Percentiles rank a stretch among this genome's conserved stretches.
These are phyloP conservation scores for Collariella sp. DNA, from an alignment of 495 filamentous ascomycete genomes.

Conservation along the genomic window DNA sequence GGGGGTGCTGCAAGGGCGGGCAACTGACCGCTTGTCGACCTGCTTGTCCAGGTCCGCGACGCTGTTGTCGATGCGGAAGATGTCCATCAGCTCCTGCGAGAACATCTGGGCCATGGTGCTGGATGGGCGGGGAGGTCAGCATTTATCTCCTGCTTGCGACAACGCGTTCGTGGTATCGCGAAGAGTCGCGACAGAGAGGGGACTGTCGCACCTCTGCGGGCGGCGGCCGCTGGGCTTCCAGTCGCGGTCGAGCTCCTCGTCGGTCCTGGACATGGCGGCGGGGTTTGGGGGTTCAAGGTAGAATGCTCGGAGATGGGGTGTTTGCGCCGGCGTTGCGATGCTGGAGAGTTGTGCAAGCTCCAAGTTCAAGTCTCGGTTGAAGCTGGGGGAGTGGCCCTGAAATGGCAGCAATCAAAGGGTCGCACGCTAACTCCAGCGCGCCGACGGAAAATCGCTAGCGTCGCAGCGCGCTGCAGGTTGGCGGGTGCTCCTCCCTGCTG, in stretches of 20 bases:
- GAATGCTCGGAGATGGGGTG: conserved; percentile 6
- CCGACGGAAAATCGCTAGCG: conserved; percentile 11
- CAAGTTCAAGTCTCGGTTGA: conserved; percentile 10
- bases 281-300: background rate
- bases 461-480: background rate
- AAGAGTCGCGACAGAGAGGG: background rate
- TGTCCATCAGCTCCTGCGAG: conserved; percentile 75
- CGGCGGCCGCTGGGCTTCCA: conserved; percentile 68
- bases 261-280: conserved; percentile 38
- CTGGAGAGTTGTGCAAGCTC: background rate
- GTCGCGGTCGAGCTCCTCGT: conserved; percentile 58
- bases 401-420: conserved; percentile 11
- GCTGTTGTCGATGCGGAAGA: conserved; percentile 76
- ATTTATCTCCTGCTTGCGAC: too few species aligned
- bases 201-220: conserved; percentile 67
- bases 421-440: conserved; percentile 12
- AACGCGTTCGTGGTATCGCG: background rate
- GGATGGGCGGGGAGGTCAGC: conserved; percentile 14
- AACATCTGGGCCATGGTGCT: conserved; percentile 86
- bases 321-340: background rate
- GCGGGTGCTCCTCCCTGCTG: conserved; percentile 4
- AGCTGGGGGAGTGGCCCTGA: conserved; percentile 22
- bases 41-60: conserved; percentile 67
- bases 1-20: conserved; percentile 1
- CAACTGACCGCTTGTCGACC: conserved; percentile 74